Percentiles rank a stretch among this genome's conserved stretches.
phyloP scores from a whole-genome alignment of 352 stramenopile species.

The Blastocystis sp. region DNA sequence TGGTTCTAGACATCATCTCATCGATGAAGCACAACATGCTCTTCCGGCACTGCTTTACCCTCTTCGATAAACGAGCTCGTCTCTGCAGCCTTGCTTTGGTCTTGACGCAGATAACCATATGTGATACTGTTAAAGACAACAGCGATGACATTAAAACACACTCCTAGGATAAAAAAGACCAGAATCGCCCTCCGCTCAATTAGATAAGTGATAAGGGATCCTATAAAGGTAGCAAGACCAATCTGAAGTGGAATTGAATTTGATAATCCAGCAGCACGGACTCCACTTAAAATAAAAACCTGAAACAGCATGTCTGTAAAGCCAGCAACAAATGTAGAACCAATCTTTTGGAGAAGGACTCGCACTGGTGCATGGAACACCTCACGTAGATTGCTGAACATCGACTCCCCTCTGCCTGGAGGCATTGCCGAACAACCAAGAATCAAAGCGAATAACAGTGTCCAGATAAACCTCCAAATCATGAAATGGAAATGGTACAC shows the following conservation, averaged over 20 bases:
- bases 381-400: neutral
- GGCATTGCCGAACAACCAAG: neutral
- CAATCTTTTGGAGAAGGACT: neutral
- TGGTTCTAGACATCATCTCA: neutral
- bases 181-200: constrained; percentile 16
- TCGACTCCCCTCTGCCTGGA: neutral
- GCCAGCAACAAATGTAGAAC: constrained; percentile 36
- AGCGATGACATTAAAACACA: constrained; percentile 13
- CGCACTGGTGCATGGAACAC: neutral
- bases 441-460: neutral
- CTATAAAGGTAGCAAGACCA: constrained; percentile 11
- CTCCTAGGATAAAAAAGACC: neutral
- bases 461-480: constrained; percentile 16
- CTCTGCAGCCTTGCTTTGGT: neutral
- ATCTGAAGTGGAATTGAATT: constrained; percentile 50
- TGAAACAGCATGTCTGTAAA: constrained; percentile 51
- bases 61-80: neutral
- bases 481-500: constrained; percentile 47
- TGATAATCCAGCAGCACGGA: constrained; percentile 1
- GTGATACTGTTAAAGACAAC: neutral
- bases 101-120: neutral
- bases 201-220: constrained; percentile 6
- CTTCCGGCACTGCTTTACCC: neutral
- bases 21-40: neutral
- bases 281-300: neutral